A percentile compares a stretch with the other conserved stretches of the same genome.
Evolutionary conservation across 345 rosid species (phyloP).

Genomic region (Gossypium arboreum): DNA sequence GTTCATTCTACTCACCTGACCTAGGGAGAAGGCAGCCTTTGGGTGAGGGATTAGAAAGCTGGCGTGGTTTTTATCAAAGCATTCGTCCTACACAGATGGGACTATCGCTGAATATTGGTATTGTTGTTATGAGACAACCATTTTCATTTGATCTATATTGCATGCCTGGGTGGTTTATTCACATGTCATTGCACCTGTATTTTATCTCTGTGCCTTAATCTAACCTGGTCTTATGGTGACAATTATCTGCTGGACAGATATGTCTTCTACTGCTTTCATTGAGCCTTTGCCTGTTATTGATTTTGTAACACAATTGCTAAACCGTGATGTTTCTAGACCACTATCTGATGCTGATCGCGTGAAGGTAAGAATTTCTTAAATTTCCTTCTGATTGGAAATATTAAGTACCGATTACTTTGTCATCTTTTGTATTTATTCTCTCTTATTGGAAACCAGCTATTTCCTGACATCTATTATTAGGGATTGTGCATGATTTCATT

Average conservation of each 20-base stretch:
- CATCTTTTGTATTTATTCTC: neutral
- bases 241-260: slow-evolving; percentile 43
- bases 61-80: slow-evolving; percentile 98
- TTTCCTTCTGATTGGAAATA: neutral
- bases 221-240: neutral
- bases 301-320: slow-evolving; percentile 68
- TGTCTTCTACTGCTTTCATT: slow-evolving; percentile 96
- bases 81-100: slow-evolving; percentile 99
- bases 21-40: slow-evolving; percentile 73
- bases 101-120: slow-evolving; percentile 81
- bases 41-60: slow-evolving; percentile 95
- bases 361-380: slow-evolving; percentile 45
- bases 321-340: slow-evolving; percentile 71
- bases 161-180: neutral
- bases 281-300: slow-evolving; percentile 81
- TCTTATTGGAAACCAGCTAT: neutral
- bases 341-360: slow-evolving; percentile 90
- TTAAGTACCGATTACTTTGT: neutral
- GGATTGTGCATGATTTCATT: neutral
- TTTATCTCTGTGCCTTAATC: neutral
- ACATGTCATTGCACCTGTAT: neutral
- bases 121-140: neutral
- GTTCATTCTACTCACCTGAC: slow-evolving; percentile 87
- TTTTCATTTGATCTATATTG: slow-evolving; percentile 16
- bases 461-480: neutral